Evolutionary conservation across 768 basidiomycete genomes (phyloP), one percentile per base, ranked within the genome.

Genomic region (Agaricus sinodeliciosus): DNA sequence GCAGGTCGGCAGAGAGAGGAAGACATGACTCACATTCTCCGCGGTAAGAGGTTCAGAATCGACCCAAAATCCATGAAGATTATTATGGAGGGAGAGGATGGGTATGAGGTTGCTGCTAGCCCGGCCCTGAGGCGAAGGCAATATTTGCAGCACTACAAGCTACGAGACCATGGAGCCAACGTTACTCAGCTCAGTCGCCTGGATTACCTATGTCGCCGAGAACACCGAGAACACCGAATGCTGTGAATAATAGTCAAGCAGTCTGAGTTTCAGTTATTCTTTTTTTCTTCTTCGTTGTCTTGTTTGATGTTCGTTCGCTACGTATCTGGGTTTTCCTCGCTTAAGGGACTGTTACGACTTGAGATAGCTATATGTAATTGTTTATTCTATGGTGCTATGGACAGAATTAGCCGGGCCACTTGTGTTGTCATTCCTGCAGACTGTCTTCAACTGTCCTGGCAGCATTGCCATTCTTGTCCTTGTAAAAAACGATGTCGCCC

Each of bases 401-500:
- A 11, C 31, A 8, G 31, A 31, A 31, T 8, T 31, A 31, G 2
- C 22, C 22, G 22, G 22, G 22, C 22, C 31, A 31, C 31, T 31
- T 22, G 22, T 22, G 22, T 31, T 31, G 7, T 31, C 31, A 31
- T 31, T 31, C 31, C 11, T 8, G 31, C 31, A 54, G 25, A 18
- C 19, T 58, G 25, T 56, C 39, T 31, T 59, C 54, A 22, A 68
- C 50, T 46, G 60, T 59, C 22, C 77, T 67, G 15, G 61, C 69
- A 4, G 74, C 68, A 3, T 66, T 58, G 5, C 79, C 79, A 9
- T 75, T 51, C 59, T 64, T 71, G 58, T 79, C 74, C 65, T 74
- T 77, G 66, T 80, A 80, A 62, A 81, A 80, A 4, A 80, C 61
- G 55, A 80, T 75, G 34, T 70, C 68, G 18, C 76, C 79, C 37